These are phyloP conservation scores for Sphenostylis stenocarpa DNA, from an alignment of 306 rosid species.

Conservation along the genomic window DNA sequence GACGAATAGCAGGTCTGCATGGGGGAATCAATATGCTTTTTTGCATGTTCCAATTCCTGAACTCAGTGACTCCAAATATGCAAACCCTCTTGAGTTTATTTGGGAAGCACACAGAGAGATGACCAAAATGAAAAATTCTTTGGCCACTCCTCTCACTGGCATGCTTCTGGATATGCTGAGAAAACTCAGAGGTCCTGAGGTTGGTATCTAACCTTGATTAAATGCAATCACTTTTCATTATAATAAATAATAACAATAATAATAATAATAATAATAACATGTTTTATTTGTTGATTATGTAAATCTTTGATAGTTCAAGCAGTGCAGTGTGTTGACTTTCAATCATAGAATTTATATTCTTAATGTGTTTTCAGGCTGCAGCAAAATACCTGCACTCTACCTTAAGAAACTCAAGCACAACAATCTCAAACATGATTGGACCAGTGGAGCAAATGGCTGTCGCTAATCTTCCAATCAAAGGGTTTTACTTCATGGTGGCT, in stretches of 20 bases:
- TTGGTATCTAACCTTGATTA: conserved; percentile 4
- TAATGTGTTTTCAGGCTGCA: conserved; percentile 34
- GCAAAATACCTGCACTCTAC: conserved; percentile 41
- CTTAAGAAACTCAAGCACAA: conserved; percentile 46
- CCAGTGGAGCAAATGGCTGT: conserved; percentile 56
- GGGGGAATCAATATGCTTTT: conserved; percentile 57
- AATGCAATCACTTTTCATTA: neutral
- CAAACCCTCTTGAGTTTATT: conserved; percentile 45
- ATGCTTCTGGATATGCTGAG: conserved; percentile 28
- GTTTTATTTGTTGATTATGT: too few species aligned
- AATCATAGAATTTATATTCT: too few species aligned
- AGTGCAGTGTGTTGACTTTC: too few species aligned
- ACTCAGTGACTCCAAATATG: conserved; percentile 16
- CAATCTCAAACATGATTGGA: conserved; percentile 50
- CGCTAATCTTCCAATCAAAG: conserved; percentile 45
- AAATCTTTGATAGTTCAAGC: too few species aligned
- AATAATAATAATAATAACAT: too few species aligned
- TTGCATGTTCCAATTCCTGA: conserved; percentile 49
- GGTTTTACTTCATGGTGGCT: conserved; percentile 41
- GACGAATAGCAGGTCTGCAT: conserved; percentile 26
- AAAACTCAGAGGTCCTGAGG: conserved; percentile 57
- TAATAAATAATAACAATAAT: too few species aligned
- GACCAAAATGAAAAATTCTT: conserved; percentile 38
- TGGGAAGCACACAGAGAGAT: conserved; percentile 40
- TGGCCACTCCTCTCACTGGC: conserved; percentile 33